A percentile compares a stretch with the other conserved stretches of the same genome.
phyloP scores from a whole-genome alignment of 106 monocot species.

The Phalaenopsis aphrodite region DNA sequence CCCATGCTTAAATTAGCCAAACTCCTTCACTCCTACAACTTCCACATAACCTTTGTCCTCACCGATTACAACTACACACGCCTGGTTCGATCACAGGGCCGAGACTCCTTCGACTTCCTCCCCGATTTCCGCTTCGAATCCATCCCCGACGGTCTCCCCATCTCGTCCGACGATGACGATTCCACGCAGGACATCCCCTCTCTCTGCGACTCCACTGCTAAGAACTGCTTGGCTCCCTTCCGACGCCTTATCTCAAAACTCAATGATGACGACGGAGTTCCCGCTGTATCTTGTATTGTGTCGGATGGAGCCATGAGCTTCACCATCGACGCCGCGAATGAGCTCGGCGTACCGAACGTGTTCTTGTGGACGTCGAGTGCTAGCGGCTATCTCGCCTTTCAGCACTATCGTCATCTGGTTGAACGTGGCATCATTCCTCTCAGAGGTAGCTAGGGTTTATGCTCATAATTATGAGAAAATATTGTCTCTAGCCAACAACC shows the following conservation, averaged over 20 bases:
- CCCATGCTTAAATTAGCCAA: conserved; percentile 20
- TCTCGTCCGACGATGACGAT: neutral
- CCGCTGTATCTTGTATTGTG: neutral
- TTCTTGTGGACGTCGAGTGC: neutral
- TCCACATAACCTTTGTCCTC: neutral
- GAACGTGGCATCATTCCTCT: neutral
- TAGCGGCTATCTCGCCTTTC: neutral
- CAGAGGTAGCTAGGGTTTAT: neutral
- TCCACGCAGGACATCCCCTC: neutral
- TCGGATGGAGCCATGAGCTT: neutral
- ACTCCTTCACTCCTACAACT: conserved; percentile 16
- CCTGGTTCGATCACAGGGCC: neutral
- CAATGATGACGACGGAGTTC: neutral
- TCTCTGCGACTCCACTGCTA: neutral
- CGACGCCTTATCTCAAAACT: neutral
- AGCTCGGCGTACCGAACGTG: neutral
- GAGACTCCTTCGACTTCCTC: neutral
- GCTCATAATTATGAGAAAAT: too few species aligned
- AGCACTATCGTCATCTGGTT: neutral
- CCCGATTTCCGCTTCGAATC: conserved; percentile 11
- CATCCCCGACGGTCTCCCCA: conserved; percentile 11
- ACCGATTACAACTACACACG: conserved; percentile 9
- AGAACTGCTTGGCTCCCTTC: neutral
- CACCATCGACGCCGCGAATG: neutral
- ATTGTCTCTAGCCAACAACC: too few species aligned